Conservation (phyloP, 2,329 filamentous ascomycete genomes). For the Alternaria triticina region DNA sequence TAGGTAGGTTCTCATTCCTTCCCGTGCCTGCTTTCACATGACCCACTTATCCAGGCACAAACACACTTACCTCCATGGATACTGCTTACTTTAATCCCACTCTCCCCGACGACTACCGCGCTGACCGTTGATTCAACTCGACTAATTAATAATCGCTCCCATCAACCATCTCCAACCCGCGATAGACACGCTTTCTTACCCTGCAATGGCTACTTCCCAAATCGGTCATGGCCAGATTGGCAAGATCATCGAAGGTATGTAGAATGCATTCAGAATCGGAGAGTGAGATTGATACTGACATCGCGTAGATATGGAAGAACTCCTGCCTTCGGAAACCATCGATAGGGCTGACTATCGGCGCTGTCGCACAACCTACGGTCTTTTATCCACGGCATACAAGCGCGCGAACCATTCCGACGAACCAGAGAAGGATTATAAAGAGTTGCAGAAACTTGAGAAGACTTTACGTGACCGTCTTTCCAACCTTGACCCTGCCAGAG, state of each 20-base stretch:
- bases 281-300: background rate
- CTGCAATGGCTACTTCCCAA: constrained; percentile 1
- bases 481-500: constrained; percentile 20
- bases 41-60: background rate
- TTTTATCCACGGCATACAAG: constrained; percentile 20
- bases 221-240: constrained; percentile 22
- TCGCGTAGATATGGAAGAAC: constrained; percentile 18
- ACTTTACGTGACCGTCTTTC: constrained; percentile 21
- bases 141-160: background rate
- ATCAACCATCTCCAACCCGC: background rate
- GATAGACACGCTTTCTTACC: background rate
- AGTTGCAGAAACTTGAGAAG: constrained; percentile 21
- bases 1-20: background rate
- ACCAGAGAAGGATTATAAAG: constrained; percentile 24
- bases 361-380: constrained; percentile 27
- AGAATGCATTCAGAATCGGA: background rate
- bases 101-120: background rate
- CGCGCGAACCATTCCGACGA: constrained; percentile 10
- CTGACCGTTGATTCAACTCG: background rate
- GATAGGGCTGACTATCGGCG: constrained; percentile 19
- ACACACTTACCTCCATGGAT: background rate
- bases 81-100: background rate
- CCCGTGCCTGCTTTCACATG: background rate
- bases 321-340: constrained; percentile 24
- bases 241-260: constrained; percentile 17